Percentiles rank a stretch among this genome's conserved stretches.
phyloP scores from a whole-genome alignment of 768 basidiomycete species.

The Candolleomyces aberdarensis region DNA sequence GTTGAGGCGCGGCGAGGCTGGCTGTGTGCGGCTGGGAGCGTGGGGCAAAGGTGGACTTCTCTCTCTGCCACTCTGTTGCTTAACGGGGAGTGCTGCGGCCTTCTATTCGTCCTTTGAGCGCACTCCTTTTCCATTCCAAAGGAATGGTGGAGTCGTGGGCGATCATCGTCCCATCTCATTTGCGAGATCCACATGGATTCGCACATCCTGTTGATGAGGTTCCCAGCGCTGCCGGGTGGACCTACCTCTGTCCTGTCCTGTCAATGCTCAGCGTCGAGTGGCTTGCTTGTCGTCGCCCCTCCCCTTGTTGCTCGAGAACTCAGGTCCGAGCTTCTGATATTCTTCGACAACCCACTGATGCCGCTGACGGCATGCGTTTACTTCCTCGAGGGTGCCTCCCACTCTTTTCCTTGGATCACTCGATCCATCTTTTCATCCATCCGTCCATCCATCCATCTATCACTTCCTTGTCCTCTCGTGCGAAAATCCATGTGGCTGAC shows the following conservation, averaged over 20 bases:
- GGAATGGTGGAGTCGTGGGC: too few relatives aligned
- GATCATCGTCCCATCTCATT: neutral
- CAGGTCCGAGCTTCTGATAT: too few relatives aligned
- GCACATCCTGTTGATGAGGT: slow-evolving; percentile 46
- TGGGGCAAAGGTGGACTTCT: too few relatives aligned
- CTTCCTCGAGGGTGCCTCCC: neutral
- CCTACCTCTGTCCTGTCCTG: slow-evolving; percentile 42
- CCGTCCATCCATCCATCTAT: neutral
- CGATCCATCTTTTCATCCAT: neutral
- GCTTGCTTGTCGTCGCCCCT: slow-evolving; percentile 53
- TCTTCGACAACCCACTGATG: neutral
- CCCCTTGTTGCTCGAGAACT: slow-evolving; percentile 54
- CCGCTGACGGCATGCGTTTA: neutral
- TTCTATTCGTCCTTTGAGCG: too few relatives aligned
- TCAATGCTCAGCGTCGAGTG: too few relatives aligned
- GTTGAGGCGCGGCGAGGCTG: too few relatives aligned
- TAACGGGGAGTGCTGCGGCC: too few relatives aligned
- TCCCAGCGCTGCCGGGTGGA: slow-evolving; percentile 59
- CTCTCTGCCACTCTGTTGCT: too few relatives aligned
- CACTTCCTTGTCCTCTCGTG: slow-evolving; percentile 2
- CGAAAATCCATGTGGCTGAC: neutral
- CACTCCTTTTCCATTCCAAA: too few relatives aligned
- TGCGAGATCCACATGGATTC: slow-evolving; percentile 63
- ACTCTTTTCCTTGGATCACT: neutral
- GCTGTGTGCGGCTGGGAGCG: too few relatives aligned